Evolutionary conservation across 148 eudicot genomes (phyloP).

Genomic region (Camellia japonica): DNA sequence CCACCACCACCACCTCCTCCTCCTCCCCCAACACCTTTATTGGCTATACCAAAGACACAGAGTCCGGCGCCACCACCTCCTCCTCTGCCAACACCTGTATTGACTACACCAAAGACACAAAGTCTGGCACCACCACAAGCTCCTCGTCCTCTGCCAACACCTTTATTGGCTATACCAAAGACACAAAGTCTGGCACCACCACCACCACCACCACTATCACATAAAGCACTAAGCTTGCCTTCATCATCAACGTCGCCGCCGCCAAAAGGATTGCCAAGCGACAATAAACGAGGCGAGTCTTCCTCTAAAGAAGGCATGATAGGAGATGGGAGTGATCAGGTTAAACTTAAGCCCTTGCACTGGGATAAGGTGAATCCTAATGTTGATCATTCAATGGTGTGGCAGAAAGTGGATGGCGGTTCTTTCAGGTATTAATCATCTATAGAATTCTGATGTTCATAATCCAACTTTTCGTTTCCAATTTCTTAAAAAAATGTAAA

Average conservation of each 20-base stretch:
- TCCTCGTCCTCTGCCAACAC: neutral
- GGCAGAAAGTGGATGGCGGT: conserved; percentile 65
- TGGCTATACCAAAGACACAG: conserved; percentile 7
- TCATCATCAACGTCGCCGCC: conserved; percentile 38
- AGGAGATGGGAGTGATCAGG: conserved; percentile 35
- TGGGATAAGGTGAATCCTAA: conserved; percentile 87
- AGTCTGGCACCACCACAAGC: conserved; percentile 35
- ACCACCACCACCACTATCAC: conserved; percentile 36
- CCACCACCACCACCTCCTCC: no score
- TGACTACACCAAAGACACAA: conserved; percentile 1
- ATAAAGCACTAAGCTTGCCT: conserved; percentile 20
- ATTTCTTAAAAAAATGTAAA: no score
- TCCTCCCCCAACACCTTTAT: no score
- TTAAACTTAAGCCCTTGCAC: conserved; percentile 81
- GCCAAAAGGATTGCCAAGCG: conserved; percentile 27
- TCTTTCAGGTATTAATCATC: conserved; percentile 62
- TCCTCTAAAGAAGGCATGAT: conserved; percentile 28
- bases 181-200: conserved; percentile 27
- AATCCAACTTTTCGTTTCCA: no score
- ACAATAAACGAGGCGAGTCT: conserved; percentile 16
- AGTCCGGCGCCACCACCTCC: conserved; percentile 32
- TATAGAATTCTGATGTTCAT: neutral
- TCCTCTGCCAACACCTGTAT: no score
- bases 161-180: neutral
- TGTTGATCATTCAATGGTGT: conserved; percentile 75